Conservation (phyloP, 192 early-diverging fungal species). For the Backusella luteola region DNA sequence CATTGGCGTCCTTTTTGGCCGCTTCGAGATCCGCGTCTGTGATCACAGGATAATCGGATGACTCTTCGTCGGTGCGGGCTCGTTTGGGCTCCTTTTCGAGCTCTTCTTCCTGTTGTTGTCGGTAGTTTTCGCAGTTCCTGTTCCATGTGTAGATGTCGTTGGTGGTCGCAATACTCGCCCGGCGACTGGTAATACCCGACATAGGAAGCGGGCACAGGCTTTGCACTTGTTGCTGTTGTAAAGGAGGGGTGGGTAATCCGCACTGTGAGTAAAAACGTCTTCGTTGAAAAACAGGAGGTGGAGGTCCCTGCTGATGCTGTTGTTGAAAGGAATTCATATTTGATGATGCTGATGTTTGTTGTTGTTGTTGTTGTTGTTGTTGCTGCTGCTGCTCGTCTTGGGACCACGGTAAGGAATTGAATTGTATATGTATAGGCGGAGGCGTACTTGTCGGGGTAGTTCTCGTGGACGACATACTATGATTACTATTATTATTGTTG, state of each 20-base stretch:
- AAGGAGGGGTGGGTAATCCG: neutral
- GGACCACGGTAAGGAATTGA: neutral
- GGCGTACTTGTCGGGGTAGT: neutral
- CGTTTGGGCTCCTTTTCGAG: neutral
- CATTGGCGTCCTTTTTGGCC: slow-evolving; percentile 45
- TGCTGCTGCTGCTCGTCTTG: slow-evolving; percentile 3
- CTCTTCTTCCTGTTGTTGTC: neutral
- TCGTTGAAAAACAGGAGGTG: neutral
- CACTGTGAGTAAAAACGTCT: neutral
- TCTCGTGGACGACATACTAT: neutral
- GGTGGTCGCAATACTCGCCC: neutral
- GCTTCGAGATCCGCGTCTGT: slow-evolving; percentile 40
- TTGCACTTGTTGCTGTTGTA: neutral
- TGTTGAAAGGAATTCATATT: neutral
- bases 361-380: slow-evolving; percentile 1
- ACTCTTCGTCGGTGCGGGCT: neutral
- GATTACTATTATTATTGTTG: neutral
- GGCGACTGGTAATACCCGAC: neutral
- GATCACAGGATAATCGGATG: slow-evolving; percentile 23
- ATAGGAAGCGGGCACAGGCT: neutral
- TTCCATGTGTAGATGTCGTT: slow-evolving; percentile 11
- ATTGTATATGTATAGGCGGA: neutral
- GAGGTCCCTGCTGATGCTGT: neutral
- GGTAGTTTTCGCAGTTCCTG: neutral
- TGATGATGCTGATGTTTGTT: neutral